phyloP scores from a whole-genome alignment of 140 eudicot genomes.

The Ambrosia hybrid region DNA sequence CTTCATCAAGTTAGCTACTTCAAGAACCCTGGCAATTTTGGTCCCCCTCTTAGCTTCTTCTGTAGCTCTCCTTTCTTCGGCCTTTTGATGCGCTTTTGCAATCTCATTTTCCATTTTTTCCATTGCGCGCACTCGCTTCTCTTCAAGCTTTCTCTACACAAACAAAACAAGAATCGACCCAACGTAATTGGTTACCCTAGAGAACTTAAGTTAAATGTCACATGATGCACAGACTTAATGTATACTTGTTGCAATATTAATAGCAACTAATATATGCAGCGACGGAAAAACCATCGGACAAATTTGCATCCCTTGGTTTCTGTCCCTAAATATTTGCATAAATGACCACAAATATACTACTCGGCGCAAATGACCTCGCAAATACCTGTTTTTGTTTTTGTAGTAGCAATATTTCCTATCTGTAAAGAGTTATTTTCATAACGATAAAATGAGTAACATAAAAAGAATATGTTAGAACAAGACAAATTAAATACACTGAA shows the following conservation, averaged over 20 bases:
- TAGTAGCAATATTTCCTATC: not conserved
- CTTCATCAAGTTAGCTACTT: conserved; percentile 77
- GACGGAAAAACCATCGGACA: not conserved
- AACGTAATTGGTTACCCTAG: not conserved
- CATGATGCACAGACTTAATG: not conserved
- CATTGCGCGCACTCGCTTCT: conserved; percentile 77
- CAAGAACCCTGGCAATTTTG: conserved; percentile 75
- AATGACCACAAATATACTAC: not conserved
- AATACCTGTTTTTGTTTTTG: not conserved
- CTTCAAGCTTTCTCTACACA: conserved; percentile 79
- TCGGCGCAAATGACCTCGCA: not conserved
- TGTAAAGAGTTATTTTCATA: not conserved
- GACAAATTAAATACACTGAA: not conserved
- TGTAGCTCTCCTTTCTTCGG: conserved; percentile 88
- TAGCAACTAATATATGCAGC: not conserved
- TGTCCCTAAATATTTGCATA: not conserved
- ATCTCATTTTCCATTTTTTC: conserved; percentile 92
- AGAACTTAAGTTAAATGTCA: conserved; percentile 5
- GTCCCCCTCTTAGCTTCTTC: conserved; percentile 87
- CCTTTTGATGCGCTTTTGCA: conserved; percentile 85
- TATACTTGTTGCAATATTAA: too few species aligned
- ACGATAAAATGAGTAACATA: not conserved
- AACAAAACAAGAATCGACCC: not conserved
- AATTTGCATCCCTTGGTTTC: not conserved
- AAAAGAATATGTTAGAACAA: not conserved